These are phyloP conservation scores for Aurinia saxatilis DNA, from an alignment of 345 rosid species.

Conservation along the genomic window DNA sequence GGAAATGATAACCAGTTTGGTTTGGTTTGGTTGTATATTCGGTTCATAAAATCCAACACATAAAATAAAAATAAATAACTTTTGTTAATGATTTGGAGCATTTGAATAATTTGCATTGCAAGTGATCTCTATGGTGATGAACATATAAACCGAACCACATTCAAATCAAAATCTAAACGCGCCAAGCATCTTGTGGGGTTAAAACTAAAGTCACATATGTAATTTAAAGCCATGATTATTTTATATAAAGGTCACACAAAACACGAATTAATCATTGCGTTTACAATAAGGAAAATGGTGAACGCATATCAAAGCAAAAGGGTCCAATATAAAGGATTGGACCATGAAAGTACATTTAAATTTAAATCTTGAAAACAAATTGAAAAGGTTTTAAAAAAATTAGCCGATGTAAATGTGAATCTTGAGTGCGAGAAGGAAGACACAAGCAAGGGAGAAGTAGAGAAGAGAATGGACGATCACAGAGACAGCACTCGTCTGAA, in stretches of 20 bases:
- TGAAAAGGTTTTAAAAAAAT: neutral
- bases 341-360: neutral
- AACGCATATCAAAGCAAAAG: conserved; percentile 1
- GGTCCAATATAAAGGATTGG: conserved; percentile 1
- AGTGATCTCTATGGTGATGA: no score
- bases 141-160: no score
- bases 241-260: neutral
- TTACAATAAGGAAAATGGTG: conserved; percentile 2
- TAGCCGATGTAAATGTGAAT: conserved; percentile 50
- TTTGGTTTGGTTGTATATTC: no score
- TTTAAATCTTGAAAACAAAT: neutral
- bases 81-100: neutral
- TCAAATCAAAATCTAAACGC: no score
- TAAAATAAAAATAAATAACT: no score
- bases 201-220: no score
- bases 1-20: no score
- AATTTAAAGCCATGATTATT: neutral
- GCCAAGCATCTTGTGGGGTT: no score
- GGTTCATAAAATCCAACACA: no score
- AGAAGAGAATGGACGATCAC: conserved; percentile 55
- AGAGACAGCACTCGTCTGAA: conserved; percentile 61
- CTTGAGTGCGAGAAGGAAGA: conserved; percentile 52
- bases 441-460: conserved; percentile 49
- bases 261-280: conserved; percentile 1
- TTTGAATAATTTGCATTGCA: neutral